Conservation (phyloP, 495 filamentous ascomycete species). For the Talaromyces adpressus region DNA sequence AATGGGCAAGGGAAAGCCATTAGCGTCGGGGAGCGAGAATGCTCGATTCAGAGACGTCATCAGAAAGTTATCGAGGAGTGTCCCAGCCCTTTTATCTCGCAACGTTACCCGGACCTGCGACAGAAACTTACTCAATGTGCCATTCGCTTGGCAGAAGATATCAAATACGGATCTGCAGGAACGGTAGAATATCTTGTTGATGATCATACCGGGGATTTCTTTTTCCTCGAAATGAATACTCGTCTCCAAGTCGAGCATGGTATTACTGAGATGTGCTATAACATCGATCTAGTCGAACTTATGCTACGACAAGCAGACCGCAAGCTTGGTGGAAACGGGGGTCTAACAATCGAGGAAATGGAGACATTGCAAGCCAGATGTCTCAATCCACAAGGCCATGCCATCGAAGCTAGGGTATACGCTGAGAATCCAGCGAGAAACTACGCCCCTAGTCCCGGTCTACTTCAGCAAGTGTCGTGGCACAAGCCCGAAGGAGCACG, state of each 20-base stretch:
- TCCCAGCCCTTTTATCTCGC: constrained; percentile 44
- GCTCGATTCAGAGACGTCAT: constrained; percentile 41
- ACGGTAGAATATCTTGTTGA: constrained; percentile 63
- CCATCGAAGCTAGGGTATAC: constrained; percentile 57
- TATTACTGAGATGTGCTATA: constrained; percentile 54
- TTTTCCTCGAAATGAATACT: constrained; percentile 66
- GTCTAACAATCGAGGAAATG: constrained; percentile 17
- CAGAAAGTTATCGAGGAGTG: constrained; percentile 52
- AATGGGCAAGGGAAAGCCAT: constrained; percentile 36
- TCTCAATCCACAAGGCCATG: constrained; percentile 30
- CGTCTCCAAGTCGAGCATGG: constrained; percentile 62
- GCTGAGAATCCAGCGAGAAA: constrained; percentile 52
- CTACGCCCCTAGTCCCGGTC: constrained; percentile 51
- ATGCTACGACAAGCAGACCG: constrained; percentile 49
- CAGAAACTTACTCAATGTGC: constrained; percentile 44
- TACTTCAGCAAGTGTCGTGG: constrained; percentile 50
- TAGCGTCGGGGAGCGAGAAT: constrained; percentile 37
- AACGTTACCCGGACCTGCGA: constrained; percentile 27
- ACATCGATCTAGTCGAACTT: constrained; percentile 51
- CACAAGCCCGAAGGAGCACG: constrained; percentile 32
- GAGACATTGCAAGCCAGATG: constrained; percentile 25
- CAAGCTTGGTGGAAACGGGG: constrained; percentile 31
- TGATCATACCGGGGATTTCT: constrained; percentile 49
- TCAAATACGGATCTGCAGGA: constrained; percentile 53
- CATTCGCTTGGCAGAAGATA: constrained; percentile 38